These are phyloP conservation scores for Gnomoniopsis smithogilvyi DNA, from an alignment of 2,329 filamentous ascomycete species.

Conservation along the genomic window DNA sequence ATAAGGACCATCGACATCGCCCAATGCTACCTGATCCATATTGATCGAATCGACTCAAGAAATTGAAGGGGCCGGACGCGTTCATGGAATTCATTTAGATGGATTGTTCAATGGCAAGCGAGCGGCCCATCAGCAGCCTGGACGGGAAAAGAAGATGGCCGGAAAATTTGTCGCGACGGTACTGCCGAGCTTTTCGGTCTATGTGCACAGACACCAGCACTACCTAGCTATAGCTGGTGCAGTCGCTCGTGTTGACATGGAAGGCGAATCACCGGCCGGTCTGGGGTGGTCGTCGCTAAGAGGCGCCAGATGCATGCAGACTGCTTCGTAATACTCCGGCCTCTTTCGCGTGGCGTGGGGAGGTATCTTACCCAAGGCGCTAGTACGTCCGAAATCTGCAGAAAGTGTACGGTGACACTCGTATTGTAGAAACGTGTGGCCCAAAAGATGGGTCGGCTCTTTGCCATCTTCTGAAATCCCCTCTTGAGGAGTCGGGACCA, in stretches of 20 bases:
- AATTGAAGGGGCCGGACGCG: not conserved
- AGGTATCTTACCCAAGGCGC: not conserved
- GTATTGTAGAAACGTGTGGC: not conserved
- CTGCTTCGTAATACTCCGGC: constrained; percentile 2
- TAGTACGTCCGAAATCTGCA: not conserved
- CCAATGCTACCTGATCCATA: not conserved
- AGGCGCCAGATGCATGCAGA: not conserved
- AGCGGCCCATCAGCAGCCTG: no score
- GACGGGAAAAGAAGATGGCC: not conserved
- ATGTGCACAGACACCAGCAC: not conserved
- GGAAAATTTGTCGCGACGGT: constrained; percentile 8
- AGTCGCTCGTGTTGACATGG: not conserved
- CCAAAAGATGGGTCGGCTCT: not conserved
- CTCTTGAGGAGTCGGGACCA: no score
- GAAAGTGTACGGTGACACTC: not conserved
- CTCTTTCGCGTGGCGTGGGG: not conserved
- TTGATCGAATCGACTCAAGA: not conserved
- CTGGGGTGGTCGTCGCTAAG: not conserved
- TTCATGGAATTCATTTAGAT: not conserved
- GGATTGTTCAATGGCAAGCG: not conserved
- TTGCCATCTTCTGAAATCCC: not conserved
- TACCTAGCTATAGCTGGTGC: not conserved
- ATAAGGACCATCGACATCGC: not conserved
- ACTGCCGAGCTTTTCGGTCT: constrained; percentile 4
- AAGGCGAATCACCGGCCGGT: not conserved